phyloP scores from a whole-genome alignment of 2,329 filamentous ascomycete species.

The Phaeosphaeriaceae sp. region DNA sequence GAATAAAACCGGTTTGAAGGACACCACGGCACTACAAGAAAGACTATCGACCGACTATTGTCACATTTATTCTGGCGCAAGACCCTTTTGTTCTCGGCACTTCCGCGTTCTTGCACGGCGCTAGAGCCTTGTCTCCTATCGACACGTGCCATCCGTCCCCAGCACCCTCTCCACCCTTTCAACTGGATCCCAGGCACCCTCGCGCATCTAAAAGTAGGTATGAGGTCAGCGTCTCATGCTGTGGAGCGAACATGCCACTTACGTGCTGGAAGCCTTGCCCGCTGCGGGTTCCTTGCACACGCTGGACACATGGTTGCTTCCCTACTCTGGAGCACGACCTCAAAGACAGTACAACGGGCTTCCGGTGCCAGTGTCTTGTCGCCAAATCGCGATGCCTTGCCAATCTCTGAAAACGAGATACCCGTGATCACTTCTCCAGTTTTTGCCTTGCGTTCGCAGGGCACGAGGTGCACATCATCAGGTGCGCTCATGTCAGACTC shows the following conservation, averaged over 20 bases:
- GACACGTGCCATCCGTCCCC: not conserved
- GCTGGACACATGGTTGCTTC: slow-evolving; percentile 32
- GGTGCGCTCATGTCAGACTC: not conserved
- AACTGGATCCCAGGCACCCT: slow-evolving; percentile 34
- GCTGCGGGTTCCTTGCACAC: slow-evolving; percentile 26
- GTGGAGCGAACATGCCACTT: not conserved
- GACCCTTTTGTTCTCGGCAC: too few species aligned
- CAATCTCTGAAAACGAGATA: slow-evolving; percentile 26
- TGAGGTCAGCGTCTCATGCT: slow-evolving; percentile 3
- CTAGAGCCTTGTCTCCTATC: too few species aligned
- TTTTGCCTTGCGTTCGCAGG: slow-evolving; percentile 10
- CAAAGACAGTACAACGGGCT: slow-evolving; percentile 31
- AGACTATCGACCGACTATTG: too few species aligned
- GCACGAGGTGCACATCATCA: not conserved
- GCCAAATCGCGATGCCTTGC: slow-evolving; percentile 25
- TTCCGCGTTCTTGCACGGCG: too few species aligned
- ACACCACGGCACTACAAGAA: too few species aligned
- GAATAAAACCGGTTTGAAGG: too few species aligned
- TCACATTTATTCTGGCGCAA: too few species aligned
- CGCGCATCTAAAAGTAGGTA: slow-evolving; percentile 17
- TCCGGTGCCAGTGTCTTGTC: slow-evolving; percentile 10
- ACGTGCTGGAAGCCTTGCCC: slow-evolving; percentile 27
- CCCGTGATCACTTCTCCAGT: slow-evolving; percentile 19
- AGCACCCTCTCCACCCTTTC: slow-evolving; percentile 7
- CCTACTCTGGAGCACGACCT: slow-evolving; percentile 31